Conservation (phyloP, 2,329 filamentous ascomycete species). For the Mycosphaerella sp. region DNA sequence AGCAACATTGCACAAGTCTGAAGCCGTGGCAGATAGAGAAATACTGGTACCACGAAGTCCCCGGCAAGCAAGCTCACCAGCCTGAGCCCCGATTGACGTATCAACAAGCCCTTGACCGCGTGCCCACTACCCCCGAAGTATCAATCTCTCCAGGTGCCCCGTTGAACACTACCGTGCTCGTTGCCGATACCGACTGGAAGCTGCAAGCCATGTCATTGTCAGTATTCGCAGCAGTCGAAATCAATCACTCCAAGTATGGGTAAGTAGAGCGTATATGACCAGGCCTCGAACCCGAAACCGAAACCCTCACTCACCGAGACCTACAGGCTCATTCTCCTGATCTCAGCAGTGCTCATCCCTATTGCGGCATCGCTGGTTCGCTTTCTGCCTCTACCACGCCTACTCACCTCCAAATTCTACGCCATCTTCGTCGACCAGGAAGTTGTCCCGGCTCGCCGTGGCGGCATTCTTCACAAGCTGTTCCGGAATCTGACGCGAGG, state of each 20-base stretch:
- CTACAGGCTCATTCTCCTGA: slow-evolving; percentile 20
- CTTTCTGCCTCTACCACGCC: slow-evolving; percentile 14
- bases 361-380: slow-evolving; percentile 17
- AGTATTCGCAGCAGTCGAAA: slow-evolving; percentile 24
- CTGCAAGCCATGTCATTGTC: slow-evolving; percentile 26
- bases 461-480: slow-evolving; percentile 6
- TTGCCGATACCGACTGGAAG: slow-evolving; percentile 29
- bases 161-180: slow-evolving; percentile 28
- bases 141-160: slow-evolving; percentile 14
- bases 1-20: slow-evolving; percentile 21
- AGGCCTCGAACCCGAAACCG: too few relatives aligned
- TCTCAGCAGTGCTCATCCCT: slow-evolving; percentile 18
- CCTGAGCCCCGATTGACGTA: slow-evolving; percentile 23
- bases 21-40: slow-evolving; percentile 25
- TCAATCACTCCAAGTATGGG: slow-evolving; percentile 28
- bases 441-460: slow-evolving; percentile 4
- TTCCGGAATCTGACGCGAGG: slow-evolving; percentile 24
- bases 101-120: slow-evolving; percentile 23
- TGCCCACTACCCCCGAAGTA: slow-evolving; percentile 21
- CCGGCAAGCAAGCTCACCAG: slow-evolving; percentile 12
- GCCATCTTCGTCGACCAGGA: slow-evolving; percentile 18
- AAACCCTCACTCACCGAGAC: neutral
- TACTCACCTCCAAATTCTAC: slow-evolving; percentile 11
- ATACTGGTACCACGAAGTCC: slow-evolving; percentile 27
- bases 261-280: slow-evolving; percentile 25